Percentiles rank a stretch among this genome's conserved stretches.
Evolutionary conservation across 2,329 filamentous ascomycete species (phyloP).

Genomic region (Fusarium buxicola): DNA sequence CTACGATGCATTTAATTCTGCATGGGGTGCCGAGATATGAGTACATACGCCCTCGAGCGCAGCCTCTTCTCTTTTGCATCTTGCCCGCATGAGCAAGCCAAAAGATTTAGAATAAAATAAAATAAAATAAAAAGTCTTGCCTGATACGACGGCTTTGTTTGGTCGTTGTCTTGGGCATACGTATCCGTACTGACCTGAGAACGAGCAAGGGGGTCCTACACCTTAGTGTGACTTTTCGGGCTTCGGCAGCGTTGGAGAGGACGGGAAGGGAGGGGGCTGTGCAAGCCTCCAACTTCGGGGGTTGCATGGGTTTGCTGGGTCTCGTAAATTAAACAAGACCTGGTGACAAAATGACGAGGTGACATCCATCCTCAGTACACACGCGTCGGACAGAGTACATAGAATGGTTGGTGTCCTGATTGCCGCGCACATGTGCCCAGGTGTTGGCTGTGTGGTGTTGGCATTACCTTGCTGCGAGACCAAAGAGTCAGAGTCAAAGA

Average conservation of each 20-base stretch:
- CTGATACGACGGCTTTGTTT: neutral
- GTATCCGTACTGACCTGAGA: conserved; percentile 3
- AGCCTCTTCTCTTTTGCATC: conserved; percentile 3
- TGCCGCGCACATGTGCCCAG: conserved; percentile 1
- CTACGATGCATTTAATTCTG: too few relatives aligned
- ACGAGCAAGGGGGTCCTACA: conserved; percentile 12
- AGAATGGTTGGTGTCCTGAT: too few relatives aligned
- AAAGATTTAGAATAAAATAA: too few relatives aligned
- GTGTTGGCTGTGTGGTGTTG: conserved; percentile 21
- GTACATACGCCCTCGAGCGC: neutral
- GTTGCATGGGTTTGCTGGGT: conserved; percentile 6
- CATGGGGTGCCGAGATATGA: too few relatives aligned
- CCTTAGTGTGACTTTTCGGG: conserved; percentile 19
- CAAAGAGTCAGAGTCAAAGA: conserved; percentile 21
- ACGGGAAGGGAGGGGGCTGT: conserved; percentile 30
- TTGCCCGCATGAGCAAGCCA: neutral
- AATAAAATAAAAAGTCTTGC: too few relatives aligned
- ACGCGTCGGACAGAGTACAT: too few relatives aligned
- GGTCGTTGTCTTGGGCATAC: neutral
- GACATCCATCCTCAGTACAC: neutral
- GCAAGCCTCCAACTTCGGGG: conserved; percentile 28
- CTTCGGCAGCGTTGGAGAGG: conserved; percentile 33
- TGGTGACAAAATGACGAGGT: conserved; percentile 27
- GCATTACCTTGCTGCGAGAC: conserved; percentile 5
- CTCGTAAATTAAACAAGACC: conserved; percentile 35